Evolutionary conservation across 345 rosid species (phyloP), one percentile per base, ranked within the genome.

Genomic region (Gossypium arboreum): DNA sequence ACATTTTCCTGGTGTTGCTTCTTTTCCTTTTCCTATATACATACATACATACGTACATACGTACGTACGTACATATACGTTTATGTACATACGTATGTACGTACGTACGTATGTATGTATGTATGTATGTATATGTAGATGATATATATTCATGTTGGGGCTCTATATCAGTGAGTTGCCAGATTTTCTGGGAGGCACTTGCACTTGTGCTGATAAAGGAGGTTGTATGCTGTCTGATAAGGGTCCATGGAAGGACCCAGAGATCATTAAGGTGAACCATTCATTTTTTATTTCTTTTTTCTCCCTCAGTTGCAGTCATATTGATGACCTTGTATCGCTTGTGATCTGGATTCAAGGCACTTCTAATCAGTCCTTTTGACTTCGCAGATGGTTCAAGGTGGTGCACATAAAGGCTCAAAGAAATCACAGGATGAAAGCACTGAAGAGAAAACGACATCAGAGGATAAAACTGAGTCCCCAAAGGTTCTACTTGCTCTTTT

Each of bases 201-300:
- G 99, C 79, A 91, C 91, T 16, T 95, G 98, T 85, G 89, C 89
- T 79, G 92, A 87, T 27, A 78, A 79, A 29, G 97, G 99, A 57
- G 99, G 99, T 2, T 95, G 99, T 55, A 81, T 93, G 93, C 87
- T 82, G 51, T 93, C 98, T 65, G 97, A 95, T 81, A 95, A 93
- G 80, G 99, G 99, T 44, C 97, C 98, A 29, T 95, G 98, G 99
- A 90, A 90, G 44, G 80, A 93, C 75, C 80, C 82, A 39, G 97
- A 90, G 73, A 83, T 91, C 74, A 20, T 94, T 79, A 87, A 85
- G 97, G 98, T 94, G 64, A 41, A 7, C 17, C 59, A 18, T 22
- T 13, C 20, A 3, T 17, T 62, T 16, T 10, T 34, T 62, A 4
- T 34, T 16, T 62, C 45, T 20, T 12, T 10, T 68, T 64, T 18